A percentile compares a stretch with the other conserved stretches of the same genome.
Evolutionary conservation across 371 early-diverging fungal species (phyloP).

Genomic region (Mortierella sp.): DNA sequence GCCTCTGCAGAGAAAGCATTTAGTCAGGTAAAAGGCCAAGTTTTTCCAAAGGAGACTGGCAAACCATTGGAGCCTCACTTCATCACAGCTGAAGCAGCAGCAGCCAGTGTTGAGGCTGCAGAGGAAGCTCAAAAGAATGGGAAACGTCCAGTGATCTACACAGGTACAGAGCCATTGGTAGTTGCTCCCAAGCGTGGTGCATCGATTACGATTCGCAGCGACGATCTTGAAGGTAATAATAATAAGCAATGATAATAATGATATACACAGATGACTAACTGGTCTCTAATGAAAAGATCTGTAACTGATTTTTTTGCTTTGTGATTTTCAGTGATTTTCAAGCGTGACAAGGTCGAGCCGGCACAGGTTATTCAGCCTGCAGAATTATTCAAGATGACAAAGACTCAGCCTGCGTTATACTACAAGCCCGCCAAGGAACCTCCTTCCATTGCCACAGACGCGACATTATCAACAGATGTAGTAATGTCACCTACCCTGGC

Average conservation of each 20-base stretch:
- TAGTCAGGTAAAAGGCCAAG: slow-evolving; percentile 65
- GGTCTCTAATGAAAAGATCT: neutral
- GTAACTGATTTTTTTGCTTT: slow-evolving; percentile 3
- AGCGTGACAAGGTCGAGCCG: slow-evolving; percentile 25
- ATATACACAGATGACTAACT: neutral
- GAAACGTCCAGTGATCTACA: slow-evolving; percentile 33
- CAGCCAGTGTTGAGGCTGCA: slow-evolving; percentile 69
- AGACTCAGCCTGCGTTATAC: slow-evolving; percentile 63
- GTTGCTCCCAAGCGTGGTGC: slow-evolving; percentile 33
- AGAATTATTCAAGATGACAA: slow-evolving; percentile 66
- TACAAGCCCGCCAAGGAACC: slow-evolving; percentile 65
- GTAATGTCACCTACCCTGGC: neutral
- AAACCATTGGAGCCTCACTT: slow-evolving; percentile 67
- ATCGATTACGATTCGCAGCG: slow-evolving; percentile 13
- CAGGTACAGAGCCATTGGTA: slow-evolving; percentile 26
- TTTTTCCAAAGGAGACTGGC: slow-evolving; percentile 80
- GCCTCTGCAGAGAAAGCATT: slow-evolving; percentile 68
- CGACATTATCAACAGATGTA: neutral
- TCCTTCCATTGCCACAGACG: neutral
- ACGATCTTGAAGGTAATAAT: slow-evolving; percentile 21
- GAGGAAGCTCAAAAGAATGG: slow-evolving; percentile 68
- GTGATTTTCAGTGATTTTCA: slow-evolving; percentile 23
- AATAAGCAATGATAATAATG: neutral
- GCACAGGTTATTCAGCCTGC: slow-evolving; percentile 60
- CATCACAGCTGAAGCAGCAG: slow-evolving; percentile 69